These are phyloP conservation scores for Chrysanthemum makinoi DNA, from an alignment of 129 eudicot species.

Conservation along the genomic window DNA sequence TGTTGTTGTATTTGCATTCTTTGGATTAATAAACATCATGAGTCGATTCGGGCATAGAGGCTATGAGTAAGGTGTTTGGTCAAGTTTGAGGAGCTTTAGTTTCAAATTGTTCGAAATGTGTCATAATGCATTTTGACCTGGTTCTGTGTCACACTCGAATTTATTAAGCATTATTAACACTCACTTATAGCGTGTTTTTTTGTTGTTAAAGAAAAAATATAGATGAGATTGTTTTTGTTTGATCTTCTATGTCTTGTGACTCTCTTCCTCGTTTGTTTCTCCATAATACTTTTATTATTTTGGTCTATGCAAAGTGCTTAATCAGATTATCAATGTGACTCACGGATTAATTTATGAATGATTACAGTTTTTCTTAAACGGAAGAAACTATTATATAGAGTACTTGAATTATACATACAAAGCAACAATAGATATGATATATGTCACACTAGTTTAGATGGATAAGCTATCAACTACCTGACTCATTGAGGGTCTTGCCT, in stretches of 20 bases:
- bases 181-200: background rate
- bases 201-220: slow-evolving; percentile 2
- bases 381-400: too few species aligned
- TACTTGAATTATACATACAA: too few species aligned
- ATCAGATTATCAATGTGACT: too few species aligned
- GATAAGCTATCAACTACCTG: slow-evolving; percentile 30
- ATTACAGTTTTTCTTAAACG: too few species aligned
- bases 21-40: slow-evolving; percentile 19
- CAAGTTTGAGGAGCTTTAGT: slow-evolving; percentile 12
- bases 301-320: too few species aligned
- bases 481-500: slow-evolving; percentile 41
- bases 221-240: slow-evolving; percentile 6
- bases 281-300: background rate
- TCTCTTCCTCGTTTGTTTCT: background rate
- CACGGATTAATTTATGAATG: too few species aligned
- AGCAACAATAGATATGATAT: background rate
- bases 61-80: slow-evolving; percentile 5
- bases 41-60: slow-evolving; percentile 10
- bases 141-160: background rate
- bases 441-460: background rate
- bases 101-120: slow-evolving; percentile 6
- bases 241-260: background rate
- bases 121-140: slow-evolving; percentile 20
- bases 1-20: slow-evolving; percentile 19
- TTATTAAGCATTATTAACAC: slow-evolving; percentile 2